Conservation (phyloP, 805 yeast genomes). For the Barnettozyma botsteinii region DNA sequence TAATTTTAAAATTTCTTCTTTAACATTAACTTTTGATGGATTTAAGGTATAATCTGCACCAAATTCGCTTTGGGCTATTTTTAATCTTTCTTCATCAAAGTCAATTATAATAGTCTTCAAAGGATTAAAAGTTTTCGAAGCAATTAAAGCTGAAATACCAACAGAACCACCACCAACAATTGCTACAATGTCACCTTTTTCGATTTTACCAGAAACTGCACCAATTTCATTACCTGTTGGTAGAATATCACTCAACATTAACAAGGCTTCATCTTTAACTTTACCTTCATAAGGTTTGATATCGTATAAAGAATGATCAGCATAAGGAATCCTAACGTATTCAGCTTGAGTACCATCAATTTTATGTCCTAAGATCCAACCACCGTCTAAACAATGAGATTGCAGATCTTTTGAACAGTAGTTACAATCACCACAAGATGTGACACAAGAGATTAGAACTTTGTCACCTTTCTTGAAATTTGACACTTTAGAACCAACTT, state of each 20-base stretch:
- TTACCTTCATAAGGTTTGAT: slow-evolving; percentile 29
- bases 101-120: slow-evolving; percentile 51
- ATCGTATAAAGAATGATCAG: slow-evolving; percentile 33
- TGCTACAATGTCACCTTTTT: slow-evolving; percentile 52
- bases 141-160: slow-evolving; percentile 56
- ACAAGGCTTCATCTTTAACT: slow-evolving; percentile 43
- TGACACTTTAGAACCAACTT: slow-evolving; percentile 43
- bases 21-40: slow-evolving; percentile 39
- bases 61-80: slow-evolving; percentile 46
- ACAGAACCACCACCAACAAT: slow-evolving; percentile 67
- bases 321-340: slow-evolving; percentile 49
- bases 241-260: slow-evolving; percentile 58
- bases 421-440: slow-evolving; percentile 53
- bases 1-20: slow-evolving; percentile 32
- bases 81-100: slow-evolving; percentile 51
- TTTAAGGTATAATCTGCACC: slow-evolving; percentile 58
- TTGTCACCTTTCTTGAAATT: slow-evolving; percentile 50
- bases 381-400: slow-evolving; percentile 54
- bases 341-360: slow-evolving; percentile 70
- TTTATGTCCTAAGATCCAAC: slow-evolving; percentile 48
- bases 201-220: slow-evolving; percentile 47
- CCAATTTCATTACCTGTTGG: slow-evolving; percentile 69
- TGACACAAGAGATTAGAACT: slow-evolving; percentile 61
- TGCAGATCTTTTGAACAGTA: slow-evolving; percentile 52
- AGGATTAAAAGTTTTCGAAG: slow-evolving; percentile 51